phyloP scores from a whole-genome alignment of 208 protist genomes.

The Acanthamoeba rhysodes region DNA sequence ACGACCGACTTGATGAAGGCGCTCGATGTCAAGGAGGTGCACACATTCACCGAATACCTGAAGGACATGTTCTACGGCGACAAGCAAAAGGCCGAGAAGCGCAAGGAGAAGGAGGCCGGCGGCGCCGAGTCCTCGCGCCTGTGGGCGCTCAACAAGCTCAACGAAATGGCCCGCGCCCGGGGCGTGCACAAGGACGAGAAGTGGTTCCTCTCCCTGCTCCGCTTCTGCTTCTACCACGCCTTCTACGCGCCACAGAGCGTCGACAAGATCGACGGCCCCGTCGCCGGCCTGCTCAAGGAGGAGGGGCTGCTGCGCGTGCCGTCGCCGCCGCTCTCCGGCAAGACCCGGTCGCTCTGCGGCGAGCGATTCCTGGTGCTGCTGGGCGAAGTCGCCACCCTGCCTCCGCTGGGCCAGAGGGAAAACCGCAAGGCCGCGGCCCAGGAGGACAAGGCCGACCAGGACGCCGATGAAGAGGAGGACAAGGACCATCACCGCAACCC shows the following conservation, averaged over 20 bases:
- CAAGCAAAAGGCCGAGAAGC: constrained; percentile 17
- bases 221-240: constrained; percentile 77
- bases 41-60: constrained; percentile 66
- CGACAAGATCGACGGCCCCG: background rate
- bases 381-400: constrained; percentile 57
- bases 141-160: constrained; percentile 70
- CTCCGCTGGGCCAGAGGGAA: background rate
- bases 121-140: constrained; percentile 44
- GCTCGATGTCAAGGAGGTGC: constrained; percentile 60
- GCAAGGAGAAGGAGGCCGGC: constrained; percentile 17
- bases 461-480: background rate
- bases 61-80: constrained; percentile 75
- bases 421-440: background rate
- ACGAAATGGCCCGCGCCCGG: constrained; percentile 14
- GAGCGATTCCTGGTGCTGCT: constrained; percentile 51
- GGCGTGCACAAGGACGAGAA: constrained; percentile 68
- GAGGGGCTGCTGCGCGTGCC: constrained; percentile 37
- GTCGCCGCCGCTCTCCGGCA: constrained; percentile 51
- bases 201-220: constrained; percentile 72
- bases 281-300: background rate
- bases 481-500: constrained; percentile 33
- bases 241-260: constrained; percentile 38
- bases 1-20: constrained; percentile 64
- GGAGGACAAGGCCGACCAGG: background rate
- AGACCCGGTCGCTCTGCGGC: constrained; percentile 27